Conservation (phyloP, 371 early-diverging fungal genomes). For the Fennellomyces sp. region DNA sequence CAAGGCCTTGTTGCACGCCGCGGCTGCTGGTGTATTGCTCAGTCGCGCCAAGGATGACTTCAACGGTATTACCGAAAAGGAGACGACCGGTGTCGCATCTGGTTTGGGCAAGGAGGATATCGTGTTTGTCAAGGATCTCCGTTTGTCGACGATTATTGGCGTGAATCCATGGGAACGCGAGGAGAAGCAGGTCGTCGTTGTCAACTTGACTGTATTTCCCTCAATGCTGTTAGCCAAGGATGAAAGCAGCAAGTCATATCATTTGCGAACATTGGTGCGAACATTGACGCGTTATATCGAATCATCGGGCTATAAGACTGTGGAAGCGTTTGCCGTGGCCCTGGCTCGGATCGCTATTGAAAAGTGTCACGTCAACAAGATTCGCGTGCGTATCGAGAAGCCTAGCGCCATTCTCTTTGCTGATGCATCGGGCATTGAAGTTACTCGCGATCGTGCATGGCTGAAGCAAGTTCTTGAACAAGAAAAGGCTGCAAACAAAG, state of each 20-base stretch:
- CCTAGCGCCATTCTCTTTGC: conserved; percentile 93
- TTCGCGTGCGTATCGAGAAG: conserved; percentile 89
- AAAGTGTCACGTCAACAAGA: conserved; percentile 82
- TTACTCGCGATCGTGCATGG: conserved; percentile 75
- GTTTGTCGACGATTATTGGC: conserved; percentile 88
- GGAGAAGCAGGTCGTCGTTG: conserved; percentile 87
- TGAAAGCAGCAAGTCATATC: conserved; percentile 66
- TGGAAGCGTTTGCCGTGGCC: conserved; percentile 81
- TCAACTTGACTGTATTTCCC: conserved; percentile 81
- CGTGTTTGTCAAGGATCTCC: conserved; percentile 83
- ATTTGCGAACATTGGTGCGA: conserved; percentile 86
- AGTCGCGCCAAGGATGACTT: conserved; percentile 67
- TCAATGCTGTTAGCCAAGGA: conserved; percentile 41
- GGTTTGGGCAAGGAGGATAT: conserved; percentile 44
- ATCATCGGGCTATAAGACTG: conserved; percentile 79
- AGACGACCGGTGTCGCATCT: conserved; percentile 45
- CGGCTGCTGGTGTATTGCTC: conserved; percentile 86
- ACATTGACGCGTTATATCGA: conserved; percentile 71
- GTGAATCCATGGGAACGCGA: conserved; percentile 96
- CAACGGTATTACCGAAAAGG: conserved; percentile 1
- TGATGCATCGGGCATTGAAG: conserved; percentile 88
- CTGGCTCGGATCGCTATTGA: conserved; percentile 73
- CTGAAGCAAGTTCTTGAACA: conserved; percentile 37
- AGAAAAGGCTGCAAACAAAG: conserved; percentile 30
- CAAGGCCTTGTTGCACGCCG: conserved; percentile 89